Conservation (phyloP, 495 filamentous ascomycete species). For the Penicillium arizonense region DNA sequence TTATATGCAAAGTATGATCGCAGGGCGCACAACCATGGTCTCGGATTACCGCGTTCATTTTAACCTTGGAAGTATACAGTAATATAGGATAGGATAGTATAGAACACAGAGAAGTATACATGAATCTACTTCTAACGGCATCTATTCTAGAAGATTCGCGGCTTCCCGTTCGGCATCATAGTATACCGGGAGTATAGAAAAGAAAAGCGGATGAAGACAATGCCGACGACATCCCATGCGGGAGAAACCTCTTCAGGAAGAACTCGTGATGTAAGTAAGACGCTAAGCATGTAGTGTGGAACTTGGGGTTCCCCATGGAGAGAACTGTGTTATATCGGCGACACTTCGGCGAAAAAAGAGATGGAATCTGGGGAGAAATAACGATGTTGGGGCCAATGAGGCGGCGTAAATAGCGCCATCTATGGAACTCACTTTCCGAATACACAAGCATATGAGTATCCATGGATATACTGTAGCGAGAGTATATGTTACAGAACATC, state of each 20-base stretch:
- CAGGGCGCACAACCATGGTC: background rate
- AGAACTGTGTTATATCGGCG: conserved; percentile 14
- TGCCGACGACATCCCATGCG: background rate
- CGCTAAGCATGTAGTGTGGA: background rate
- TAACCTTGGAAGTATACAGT: too few relatives aligned
- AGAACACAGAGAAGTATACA: too few relatives aligned
- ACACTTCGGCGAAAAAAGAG: conserved; percentile 18
- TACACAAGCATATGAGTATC: background rate
- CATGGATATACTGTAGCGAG: background rate
- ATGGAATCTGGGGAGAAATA: background rate
- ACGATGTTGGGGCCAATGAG: too few relatives aligned
- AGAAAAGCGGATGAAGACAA: conserved; percentile 7
- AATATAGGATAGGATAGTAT: too few relatives aligned
- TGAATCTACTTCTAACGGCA: background rate
- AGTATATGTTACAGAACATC: background rate
- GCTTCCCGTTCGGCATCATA: conserved; percentile 15
- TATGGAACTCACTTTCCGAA: background rate
- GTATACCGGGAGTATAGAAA: conserved; percentile 1
- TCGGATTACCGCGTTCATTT: too few relatives aligned
- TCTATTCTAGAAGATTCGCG: conserved; percentile 22
- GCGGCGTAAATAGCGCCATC: too few relatives aligned
- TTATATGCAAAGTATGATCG: too few relatives aligned
- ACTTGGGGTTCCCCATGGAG: conserved; percentile 25
- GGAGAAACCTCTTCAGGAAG: conserved; percentile 6
- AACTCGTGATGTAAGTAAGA: conserved; percentile 4